phyloP scores from a whole-genome alignment of 2,329 filamentous ascomycete species.

The Fusarium papillatum region DNA sequence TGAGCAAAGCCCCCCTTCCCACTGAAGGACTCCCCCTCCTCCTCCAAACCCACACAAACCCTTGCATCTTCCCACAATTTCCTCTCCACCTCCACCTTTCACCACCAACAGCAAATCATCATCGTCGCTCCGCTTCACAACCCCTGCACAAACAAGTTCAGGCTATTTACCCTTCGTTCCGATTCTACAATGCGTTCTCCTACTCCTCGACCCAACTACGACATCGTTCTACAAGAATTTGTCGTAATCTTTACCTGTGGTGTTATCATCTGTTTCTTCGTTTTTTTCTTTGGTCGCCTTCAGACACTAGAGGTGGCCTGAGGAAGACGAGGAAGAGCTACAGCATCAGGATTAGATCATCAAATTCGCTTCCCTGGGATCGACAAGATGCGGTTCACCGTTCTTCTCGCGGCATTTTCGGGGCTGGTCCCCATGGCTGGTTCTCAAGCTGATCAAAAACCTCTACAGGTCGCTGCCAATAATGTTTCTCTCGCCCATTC shows the following conservation, averaged over 20 bases:
- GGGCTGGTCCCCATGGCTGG: conserved; percentile 15
- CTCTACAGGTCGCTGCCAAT: conserved; percentile 3
- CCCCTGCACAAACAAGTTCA: background rate
- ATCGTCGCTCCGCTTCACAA: background rate
- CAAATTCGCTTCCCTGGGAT: background rate
- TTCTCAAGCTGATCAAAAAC: conserved; percentile 39
- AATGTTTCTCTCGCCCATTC: conserved; percentile 53
- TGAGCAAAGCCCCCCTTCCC: conserved; percentile 1
- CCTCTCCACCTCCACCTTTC: background rate
- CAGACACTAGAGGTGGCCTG: background rate
- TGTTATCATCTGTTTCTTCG: background rate
- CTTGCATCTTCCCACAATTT: background rate
- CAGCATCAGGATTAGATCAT: background rate
- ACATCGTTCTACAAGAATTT: background rate
- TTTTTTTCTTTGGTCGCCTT: too few relatives aligned
- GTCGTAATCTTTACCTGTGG: background rate
- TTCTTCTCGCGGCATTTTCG: conserved; percentile 17
- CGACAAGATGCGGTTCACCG: conserved; percentile 29
- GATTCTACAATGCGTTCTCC: background rate
- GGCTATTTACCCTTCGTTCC: background rate
- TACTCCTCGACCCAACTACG: background rate
- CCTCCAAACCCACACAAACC: background rate
- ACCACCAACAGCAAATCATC: background rate
- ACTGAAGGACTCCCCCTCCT: background rate
- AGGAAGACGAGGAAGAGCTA: background rate